Evolutionary conservation across 257 asterid species (phyloP).

Genomic region (Solanum pinnatisectum): DNA sequence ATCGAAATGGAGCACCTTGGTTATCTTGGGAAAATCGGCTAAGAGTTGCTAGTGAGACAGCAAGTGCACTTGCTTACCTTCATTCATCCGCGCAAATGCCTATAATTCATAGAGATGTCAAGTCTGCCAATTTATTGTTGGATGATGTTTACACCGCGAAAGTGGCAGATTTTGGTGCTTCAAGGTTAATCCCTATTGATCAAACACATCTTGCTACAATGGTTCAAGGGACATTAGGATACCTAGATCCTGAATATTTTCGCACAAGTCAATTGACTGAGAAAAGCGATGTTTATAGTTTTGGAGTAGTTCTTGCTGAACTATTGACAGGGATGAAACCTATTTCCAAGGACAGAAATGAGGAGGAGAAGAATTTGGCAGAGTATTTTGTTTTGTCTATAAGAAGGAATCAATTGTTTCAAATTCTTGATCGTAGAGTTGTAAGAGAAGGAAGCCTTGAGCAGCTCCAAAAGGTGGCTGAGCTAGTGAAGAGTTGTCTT

Average conservation of each 20-base stretch:
- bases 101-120: constrained; percentile 66
- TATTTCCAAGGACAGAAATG: constrained; percentile 31
- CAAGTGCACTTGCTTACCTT: constrained; percentile 60
- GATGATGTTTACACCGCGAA: constrained; percentile 52
- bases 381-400: constrained; percentile 29
- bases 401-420: constrained; percentile 38
- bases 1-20: constrained; percentile 22
- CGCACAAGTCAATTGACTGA: constrained; percentile 57
- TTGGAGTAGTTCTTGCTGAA: constrained; percentile 64
- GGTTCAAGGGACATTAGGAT: constrained; percentile 77
- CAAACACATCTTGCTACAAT: constrained; percentile 57
- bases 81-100: constrained; percentile 65
- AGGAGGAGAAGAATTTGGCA: constrained; percentile 39
- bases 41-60: constrained; percentile 57
- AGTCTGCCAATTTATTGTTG: constrained; percentile 59
- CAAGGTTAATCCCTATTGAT: constrained; percentile 52
- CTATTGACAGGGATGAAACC: constrained; percentile 63
- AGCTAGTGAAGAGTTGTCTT: constrained; percentile 43
- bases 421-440: constrained; percentile 43
- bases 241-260: constrained; percentile 73
- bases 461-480: constrained; percentile 40
- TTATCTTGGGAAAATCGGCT: constrained; percentile 56
- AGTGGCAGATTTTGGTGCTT: constrained; percentile 78
- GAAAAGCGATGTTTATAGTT: constrained; percentile 75
- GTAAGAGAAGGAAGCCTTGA: constrained; percentile 56